These are phyloP conservation scores for Metschnikowia gelsemii DNA, from an alignment of 805 yeast species.

Conservation along the genomic window DNA sequence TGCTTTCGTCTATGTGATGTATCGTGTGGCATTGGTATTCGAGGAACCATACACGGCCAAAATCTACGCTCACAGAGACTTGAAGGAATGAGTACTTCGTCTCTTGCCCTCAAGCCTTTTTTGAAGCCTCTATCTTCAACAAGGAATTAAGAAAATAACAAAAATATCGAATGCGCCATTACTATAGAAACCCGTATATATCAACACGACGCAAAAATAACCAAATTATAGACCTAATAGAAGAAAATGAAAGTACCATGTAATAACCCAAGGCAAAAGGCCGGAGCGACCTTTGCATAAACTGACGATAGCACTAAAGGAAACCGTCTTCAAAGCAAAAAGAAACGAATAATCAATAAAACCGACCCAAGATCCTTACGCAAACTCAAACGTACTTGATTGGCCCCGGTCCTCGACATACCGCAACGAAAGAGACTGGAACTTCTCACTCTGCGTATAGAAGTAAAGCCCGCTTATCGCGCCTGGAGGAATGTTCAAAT, in stretches of 20 bases:
- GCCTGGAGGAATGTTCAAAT: constrained; percentile 48
- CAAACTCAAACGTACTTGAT: constrained; percentile 28
- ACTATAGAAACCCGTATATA: too few species aligned
- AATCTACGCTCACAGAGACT: constrained; percentile 77
- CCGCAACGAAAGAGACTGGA: constrained; percentile 70
- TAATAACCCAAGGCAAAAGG: too few species aligned
- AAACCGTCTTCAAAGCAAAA: neutral
- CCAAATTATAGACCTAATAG: too few species aligned
- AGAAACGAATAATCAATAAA: neutral
- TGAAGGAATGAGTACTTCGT: constrained; percentile 9
- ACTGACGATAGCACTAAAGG: too few species aligned
- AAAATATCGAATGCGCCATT: too few species aligned
- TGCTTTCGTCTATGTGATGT: constrained; percentile 74
- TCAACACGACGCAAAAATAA: too few species aligned
- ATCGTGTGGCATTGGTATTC: constrained; percentile 75
- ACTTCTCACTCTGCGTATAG: constrained; percentile 74
- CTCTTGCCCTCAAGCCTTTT: too few species aligned
- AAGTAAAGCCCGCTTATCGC: constrained; percentile 77
- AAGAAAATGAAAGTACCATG: too few species aligned
- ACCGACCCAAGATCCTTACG: constrained; percentile 2
- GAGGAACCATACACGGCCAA: constrained; percentile 96
- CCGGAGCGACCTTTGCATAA: too few species aligned
- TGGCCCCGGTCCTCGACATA: constrained; percentile 51
- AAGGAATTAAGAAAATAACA: neutral
- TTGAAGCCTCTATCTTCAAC: too few species aligned